Base-by-base conservation (phyloP, 1,139 yeast genomes). In the Debaryomyces coudertii region DNA sequence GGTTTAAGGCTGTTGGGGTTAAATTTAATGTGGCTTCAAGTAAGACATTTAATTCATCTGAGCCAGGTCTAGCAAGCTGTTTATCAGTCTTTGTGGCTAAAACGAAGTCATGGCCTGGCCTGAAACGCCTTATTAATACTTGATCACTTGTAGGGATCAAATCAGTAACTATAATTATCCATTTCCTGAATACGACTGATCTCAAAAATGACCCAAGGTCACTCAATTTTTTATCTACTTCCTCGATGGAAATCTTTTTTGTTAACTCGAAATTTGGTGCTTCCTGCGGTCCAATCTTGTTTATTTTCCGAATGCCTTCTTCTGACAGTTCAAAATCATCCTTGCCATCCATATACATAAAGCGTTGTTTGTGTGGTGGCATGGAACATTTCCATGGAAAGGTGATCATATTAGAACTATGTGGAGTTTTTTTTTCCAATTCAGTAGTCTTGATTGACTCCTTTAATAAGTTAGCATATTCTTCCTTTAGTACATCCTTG, bases 41-140 rank as follows among this genome's bases (percentile, higher is more conserved):
- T 14, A 81, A 60, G 1, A 76, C 80, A 48, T 85, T 85, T 46
- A 82, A 57, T 37, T 79, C 76, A 7, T 59, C 61, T 2, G 54
- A 44, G 25, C 66, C 63, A 8, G 65, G 70, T 7, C 76, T 54
- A 2, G 77, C 76, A 29, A 72, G 49, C 16, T 75, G 67, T 37
- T 74, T 70, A 37, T 81, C 85, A 4, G 85, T 73, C 8, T 88
- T 79, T 0, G 98, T 89, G 1, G 99, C 99, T 42, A 95, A 73
- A 3, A 93, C 92, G 64, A 89, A 95, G 65, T 95, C 99, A 33
- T 82, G 83, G 1, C 98, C 99, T 0, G 97, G 99, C 56, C 99
- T 80, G 69, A 95, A 95, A 53, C 98, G 74, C 60, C 99, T 80
- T 2, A 87, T 78, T 34, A 90, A 61, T 1, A 87, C 69, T 54